These are phyloP conservation scores for Chlorella sp. DNA, from an alignment of 139 green algal genomes.

Conservation along the genomic window DNA sequence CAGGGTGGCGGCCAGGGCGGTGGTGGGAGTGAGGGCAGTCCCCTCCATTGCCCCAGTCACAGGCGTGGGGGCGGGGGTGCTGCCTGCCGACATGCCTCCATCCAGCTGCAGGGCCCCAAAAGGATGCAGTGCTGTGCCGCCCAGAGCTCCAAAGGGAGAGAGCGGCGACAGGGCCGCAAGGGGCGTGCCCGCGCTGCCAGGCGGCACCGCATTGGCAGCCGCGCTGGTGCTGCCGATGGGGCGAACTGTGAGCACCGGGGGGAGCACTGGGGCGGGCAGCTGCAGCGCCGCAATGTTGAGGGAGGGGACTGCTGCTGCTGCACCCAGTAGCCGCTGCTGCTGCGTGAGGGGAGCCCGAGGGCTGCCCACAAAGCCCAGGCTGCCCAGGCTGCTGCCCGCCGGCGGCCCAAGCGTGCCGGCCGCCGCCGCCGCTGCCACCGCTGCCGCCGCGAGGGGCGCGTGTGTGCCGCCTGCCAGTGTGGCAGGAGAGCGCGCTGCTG, in stretches of 20 bases:
- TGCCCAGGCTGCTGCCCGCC: too few relatives aligned
- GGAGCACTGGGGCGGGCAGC: constrained; percentile 3
- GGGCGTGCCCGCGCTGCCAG: not conserved
- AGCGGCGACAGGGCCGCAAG: not conserved
- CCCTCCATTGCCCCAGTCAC: too few relatives aligned
- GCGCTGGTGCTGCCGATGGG: not conserved
- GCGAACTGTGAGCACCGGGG: constrained; percentile 5
- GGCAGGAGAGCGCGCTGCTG: not conserved
- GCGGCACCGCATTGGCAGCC: too few relatives aligned
- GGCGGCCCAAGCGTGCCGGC: not conserved
- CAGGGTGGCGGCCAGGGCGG: too few relatives aligned
- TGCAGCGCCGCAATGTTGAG: not conserved
- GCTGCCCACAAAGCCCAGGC: not conserved
- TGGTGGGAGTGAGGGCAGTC: too few relatives aligned
- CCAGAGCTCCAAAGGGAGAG: not conserved
- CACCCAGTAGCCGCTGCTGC: not conserved
- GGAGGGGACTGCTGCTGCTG: not conserved
- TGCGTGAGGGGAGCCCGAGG: not conserved
- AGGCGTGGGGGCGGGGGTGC: not conserved
- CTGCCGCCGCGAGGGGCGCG: not conserved
- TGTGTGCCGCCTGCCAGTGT: not conserved
- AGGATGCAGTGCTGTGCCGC: not conserved
- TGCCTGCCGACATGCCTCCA: not conserved
- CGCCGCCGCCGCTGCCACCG: not conserved
- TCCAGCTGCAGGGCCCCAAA: not conserved